A percentile compares a stretch with the other conserved stretches of the same genome.
phyloP scores from a whole-genome alignment of 805 yeast genomes.

The Yamadazyma olivae region DNA sequence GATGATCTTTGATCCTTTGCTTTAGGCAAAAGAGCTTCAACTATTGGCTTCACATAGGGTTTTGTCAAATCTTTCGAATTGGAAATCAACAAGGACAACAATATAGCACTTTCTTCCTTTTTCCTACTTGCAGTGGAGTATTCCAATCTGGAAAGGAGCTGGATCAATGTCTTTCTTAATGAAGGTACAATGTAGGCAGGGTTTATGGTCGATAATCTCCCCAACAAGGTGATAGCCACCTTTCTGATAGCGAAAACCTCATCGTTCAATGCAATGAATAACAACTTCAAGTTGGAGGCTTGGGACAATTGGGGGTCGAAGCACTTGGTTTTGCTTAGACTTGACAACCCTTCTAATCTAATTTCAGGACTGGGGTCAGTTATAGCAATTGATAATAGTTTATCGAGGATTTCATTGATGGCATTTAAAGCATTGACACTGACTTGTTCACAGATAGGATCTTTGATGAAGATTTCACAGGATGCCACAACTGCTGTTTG shows the following conservation, averaged over 20 bases:
- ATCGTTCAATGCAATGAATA: slow-evolving; percentile 89
- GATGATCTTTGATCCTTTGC: slow-evolving; percentile 70
- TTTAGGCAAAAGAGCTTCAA: slow-evolving; percentile 76
- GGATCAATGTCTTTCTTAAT: slow-evolving; percentile 79
- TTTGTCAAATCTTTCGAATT: slow-evolving; percentile 79
- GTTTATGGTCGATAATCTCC: slow-evolving; percentile 78
- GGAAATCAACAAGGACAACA: slow-evolving; percentile 69
- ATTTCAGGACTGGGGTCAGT: slow-evolving; percentile 88
- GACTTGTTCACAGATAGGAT: slow-evolving; percentile 80
- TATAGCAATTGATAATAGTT: slow-evolving; percentile 75
- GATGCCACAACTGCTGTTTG: slow-evolving; percentile 84
- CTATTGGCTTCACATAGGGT: slow-evolving; percentile 90
- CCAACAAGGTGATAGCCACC: slow-evolving; percentile 74
- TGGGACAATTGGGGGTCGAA: slow-evolving; percentile 94
- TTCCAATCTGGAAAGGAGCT: slow-evolving; percentile 79
- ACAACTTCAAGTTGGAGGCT: slow-evolving; percentile 80
- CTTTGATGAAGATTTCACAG: slow-evolving; percentile 68
- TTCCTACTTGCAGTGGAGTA: slow-evolving; percentile 70
- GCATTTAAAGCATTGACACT: slow-evolving; percentile 78
- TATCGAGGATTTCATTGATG: slow-evolving; percentile 80
- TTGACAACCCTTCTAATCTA: slow-evolving; percentile 70
- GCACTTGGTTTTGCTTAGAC: slow-evolving; percentile 56
- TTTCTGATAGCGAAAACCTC: slow-evolving; percentile 82
- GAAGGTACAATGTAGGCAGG: slow-evolving; percentile 97
- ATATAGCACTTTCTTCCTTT: slow-evolving; percentile 82